These are phyloP conservation scores for Leccinellum albellum DNA, from an alignment of 768 basidiomycete species.

Conservation along the genomic window DNA sequence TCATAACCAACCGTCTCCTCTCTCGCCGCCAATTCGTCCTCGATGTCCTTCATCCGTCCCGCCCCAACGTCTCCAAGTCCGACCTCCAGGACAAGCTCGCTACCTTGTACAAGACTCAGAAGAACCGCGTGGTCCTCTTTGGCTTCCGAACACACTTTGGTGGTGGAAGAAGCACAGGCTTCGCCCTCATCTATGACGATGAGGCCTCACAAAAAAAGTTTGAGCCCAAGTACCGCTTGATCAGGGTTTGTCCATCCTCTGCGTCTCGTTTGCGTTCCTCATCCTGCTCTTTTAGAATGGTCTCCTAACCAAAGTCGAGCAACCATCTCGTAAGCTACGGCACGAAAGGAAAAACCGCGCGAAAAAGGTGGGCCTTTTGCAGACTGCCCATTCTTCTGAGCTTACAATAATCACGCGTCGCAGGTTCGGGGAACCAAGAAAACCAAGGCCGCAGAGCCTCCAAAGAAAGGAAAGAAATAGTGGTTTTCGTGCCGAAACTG, in stretches of 20 bases:
- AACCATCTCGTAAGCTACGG: constrained; percentile 93
- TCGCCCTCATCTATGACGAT: constrained; percentile 96
- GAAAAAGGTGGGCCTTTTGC: constrained; percentile 76
- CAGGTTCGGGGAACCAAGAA: constrained; percentile 96
- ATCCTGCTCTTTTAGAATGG: constrained; percentile 48
- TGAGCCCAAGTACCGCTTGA: constrained; percentile 92
- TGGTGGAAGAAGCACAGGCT: constrained; percentile 96
- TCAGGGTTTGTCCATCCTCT: constrained; percentile 64
- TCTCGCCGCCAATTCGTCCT: constrained; percentile 95
- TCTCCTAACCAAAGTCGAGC: constrained; percentile 73
- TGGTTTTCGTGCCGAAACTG: constrained; percentile 27
- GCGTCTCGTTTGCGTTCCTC: background rate
- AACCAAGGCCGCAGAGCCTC: constrained; percentile 84
- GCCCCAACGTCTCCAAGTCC: constrained; percentile 87
- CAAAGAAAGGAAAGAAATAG: constrained; percentile 95
- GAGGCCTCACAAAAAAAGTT: constrained; percentile 94
- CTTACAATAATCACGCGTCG: constrained; percentile 14
- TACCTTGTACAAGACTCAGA: constrained; percentile 87
- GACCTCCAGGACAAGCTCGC: constrained; percentile 94
- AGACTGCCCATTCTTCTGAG: background rate
- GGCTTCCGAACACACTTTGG: constrained; percentile 96
- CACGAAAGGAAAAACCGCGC: constrained; percentile 99
- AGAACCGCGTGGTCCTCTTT: constrained; percentile 86
- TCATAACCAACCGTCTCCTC: constrained; percentile 97
- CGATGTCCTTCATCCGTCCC: constrained; percentile 92